Conservation (phyloP, 2,329 filamentous ascomycete species). For the Keithomyces neogunnii region DNA sequence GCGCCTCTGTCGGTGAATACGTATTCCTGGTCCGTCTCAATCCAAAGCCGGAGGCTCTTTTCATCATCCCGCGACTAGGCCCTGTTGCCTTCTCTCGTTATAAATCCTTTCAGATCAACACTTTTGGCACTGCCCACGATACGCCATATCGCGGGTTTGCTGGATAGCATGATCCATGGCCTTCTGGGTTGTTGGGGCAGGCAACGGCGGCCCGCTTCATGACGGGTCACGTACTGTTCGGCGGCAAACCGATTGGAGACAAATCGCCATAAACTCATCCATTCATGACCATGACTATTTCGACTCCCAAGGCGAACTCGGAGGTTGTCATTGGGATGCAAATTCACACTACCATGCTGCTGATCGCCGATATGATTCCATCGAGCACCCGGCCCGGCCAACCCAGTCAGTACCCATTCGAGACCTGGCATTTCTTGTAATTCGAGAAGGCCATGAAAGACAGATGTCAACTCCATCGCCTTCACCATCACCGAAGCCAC, state of each 20-base stretch:
- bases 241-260: slow-evolving; percentile 1
- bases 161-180: slow-evolving; percentile 28
- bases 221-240: neutral
- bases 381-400: neutral
- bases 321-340: neutral
- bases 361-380: neutral
- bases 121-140: neutral
- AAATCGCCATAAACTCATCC: neutral
- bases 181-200: slow-evolving; percentile 29
- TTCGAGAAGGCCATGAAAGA: slow-evolving; percentile 23
- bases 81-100: no score
- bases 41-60: no score
- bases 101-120: neutral
- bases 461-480: slow-evolving; percentile 9
- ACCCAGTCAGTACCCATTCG: slow-evolving; percentile 20
- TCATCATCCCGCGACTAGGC: no score
- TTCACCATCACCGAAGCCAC: slow-evolving; percentile 13
- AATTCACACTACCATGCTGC: neutral
- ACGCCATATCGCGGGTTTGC: neutral
- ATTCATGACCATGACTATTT: neutral
- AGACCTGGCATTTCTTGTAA: slow-evolving; percentile 28
- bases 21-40: no score
- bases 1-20: neutral
- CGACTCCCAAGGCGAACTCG: neutral
- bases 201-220: slow-evolving; percentile 15